Evolutionary conservation across 371 early-diverging fungal species (phyloP), one percentile per base, ranked within the genome.

Genomic region (Mortierella sp.): DNA sequence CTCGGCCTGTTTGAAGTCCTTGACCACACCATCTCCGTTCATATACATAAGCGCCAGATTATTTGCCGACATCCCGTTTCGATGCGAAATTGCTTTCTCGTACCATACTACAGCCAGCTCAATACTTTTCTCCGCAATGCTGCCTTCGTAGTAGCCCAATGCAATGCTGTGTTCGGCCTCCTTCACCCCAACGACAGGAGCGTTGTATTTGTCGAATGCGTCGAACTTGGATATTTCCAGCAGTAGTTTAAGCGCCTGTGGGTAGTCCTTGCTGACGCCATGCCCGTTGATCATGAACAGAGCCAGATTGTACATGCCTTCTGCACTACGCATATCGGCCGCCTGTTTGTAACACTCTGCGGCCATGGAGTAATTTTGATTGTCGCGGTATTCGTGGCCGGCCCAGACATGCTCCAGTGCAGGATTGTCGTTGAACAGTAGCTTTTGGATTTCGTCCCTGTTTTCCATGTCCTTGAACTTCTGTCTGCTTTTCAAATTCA

Each of bases 321-420:
- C 78, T 67, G 78, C 43, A 72, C 44, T 77, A 77, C 78, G 78
- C 78, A 72, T 77, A 77, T 72, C 78, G 78, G 78, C 78, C 43
- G 78, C 78, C 67, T 43, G 48, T 72, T 77, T 77, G 78, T 77
- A 77, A 73, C 78, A 77, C 72, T 77, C 73, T 53, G 78, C 78
- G 67, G 78, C 78, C 78, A 28, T 77, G 72, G n/a, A 4, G 73
- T 77, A 77, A 64, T 64, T 53, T 43, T 77, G 64, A 54, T 51
- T 54, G 16, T 77, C 78, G 69, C 78, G 78, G 73, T 77, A 77
- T 72, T 77, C 78, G 73, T 77, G 73, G 78, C 78, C 78, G 69
- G 78, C 78, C 78, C 72, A 77, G 78, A 77, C 78, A 77, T 77
- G 78, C 73, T 77, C 73, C 78, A 77, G 78, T 40, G 78, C 64